phyloP scores from a whole-genome alignment of 2,329 filamentous ascomycete species.

The Ambrosiella xylebori region DNA sequence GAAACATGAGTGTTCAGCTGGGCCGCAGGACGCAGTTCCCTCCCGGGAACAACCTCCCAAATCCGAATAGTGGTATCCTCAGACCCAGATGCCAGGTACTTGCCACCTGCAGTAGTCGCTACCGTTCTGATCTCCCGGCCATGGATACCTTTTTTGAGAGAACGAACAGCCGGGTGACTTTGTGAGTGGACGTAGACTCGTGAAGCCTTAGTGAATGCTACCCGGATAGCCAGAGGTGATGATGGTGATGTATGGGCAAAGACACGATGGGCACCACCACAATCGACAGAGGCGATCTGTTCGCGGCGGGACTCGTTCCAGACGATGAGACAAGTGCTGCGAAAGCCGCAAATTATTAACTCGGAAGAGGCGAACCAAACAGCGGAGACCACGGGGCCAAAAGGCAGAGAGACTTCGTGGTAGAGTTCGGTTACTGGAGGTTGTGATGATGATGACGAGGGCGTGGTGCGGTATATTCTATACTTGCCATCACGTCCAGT shows the following conservation, averaged over 20 bases:
- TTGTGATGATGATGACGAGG: slow-evolving; percentile 12
- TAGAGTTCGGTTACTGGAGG: slow-evolving; percentile 24
- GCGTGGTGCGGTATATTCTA: slow-evolving; percentile 38
- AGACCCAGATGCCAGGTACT: slow-evolving; percentile 44
- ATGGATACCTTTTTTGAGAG: slow-evolving; percentile 46
- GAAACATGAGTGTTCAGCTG: slow-evolving; percentile 63
- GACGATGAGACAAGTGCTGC: slow-evolving; percentile 59
- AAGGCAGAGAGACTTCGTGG: slow-evolving; percentile 51
- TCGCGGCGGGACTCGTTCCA: slow-evolving; percentile 59
- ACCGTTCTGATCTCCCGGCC: slow-evolving; percentile 62
- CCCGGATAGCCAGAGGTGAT: slow-evolving; percentile 22
- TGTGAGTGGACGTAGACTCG: slow-evolving; percentile 32
- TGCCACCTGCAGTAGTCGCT: slow-evolving; percentile 13
- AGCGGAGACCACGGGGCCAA: slow-evolving; percentile 62
- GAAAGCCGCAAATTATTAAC: slow-evolving; percentile 66
- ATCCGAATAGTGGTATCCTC: slow-evolving; percentile 64
- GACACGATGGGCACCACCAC: slow-evolving; percentile 67
- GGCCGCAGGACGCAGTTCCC: slow-evolving; percentile 19
- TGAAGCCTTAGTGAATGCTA: slow-evolving; percentile 62
- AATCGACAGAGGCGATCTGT: slow-evolving; percentile 56
- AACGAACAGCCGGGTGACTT: slow-evolving; percentile 13
- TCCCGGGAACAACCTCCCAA: slow-evolving; percentile 31
- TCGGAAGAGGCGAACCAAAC: slow-evolving; percentile 41
- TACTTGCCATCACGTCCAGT: slow-evolving; percentile 65
- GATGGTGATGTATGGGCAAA: slow-evolving; percentile 36